phyloP scores from a whole-genome alignment of 495 filamentous ascomycete genomes.

The Bacidia rubella region DNA sequence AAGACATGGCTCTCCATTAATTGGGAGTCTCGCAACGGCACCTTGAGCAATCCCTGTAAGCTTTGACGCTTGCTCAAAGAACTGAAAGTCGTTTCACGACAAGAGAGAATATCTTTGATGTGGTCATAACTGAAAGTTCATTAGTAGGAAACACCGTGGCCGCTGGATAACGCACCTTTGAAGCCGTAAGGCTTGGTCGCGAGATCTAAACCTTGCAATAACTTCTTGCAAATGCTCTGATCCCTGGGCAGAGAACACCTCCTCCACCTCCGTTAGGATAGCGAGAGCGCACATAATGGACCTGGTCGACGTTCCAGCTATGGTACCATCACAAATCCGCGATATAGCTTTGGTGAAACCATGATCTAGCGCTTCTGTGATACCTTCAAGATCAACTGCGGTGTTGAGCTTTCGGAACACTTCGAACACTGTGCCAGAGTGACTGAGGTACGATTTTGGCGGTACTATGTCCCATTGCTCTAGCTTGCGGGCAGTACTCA shows the following conservation, averaged over 20 bases:
- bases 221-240: conserved; percentile 45
- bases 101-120: conserved; percentile 66
- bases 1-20: conserved; percentile 60
- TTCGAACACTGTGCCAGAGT: conserved; percentile 59
- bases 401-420: conserved; percentile 69
- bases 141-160: conserved; percentile 15
- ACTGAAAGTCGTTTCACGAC: conserved; percentile 68
- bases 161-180: conserved; percentile 43
- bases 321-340: conserved; percentile 38
- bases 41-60: conserved; percentile 43
- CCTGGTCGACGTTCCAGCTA: conserved; percentile 47
- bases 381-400: conserved; percentile 39
- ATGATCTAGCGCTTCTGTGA: conserved; percentile 38
- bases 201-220: conserved; percentile 46
- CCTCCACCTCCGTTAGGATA: conserved; percentile 67
- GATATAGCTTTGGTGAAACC: conserved; percentile 52
- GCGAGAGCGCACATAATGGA: conserved; percentile 58
- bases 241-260: conserved; percentile 49
- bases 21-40: conserved; percentile 48
- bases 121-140: conserved; percentile 52
- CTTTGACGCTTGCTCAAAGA: conserved; percentile 54
- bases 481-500: conserved; percentile 70
- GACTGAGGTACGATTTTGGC: conserved; percentile 44
- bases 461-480: conserved; percentile 88
- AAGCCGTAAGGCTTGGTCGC: conserved; percentile 65